Evolutionary conservation across 306 rosid species (phyloP).

Genomic region (Lupinus albus): DNA sequence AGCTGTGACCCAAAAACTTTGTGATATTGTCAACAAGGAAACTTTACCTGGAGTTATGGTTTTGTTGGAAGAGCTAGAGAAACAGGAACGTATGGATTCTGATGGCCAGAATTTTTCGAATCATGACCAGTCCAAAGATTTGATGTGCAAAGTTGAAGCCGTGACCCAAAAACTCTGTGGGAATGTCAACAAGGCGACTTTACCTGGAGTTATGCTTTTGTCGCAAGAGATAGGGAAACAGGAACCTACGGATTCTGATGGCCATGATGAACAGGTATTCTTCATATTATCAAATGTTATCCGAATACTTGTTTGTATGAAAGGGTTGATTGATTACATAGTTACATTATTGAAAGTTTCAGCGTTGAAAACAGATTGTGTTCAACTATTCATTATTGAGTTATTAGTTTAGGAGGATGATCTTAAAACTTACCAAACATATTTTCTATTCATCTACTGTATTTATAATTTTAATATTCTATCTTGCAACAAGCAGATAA

Average conservation of each 20-base stretch:
- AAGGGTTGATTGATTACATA: slow-evolving; percentile 13
- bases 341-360: background rate
- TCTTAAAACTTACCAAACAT: slow-evolving; percentile 18
- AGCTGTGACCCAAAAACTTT: slow-evolving; percentile 26
- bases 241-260: slow-evolving; percentile 31
- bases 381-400: slow-evolving; percentile 7
- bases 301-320: background rate
- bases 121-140: no score
- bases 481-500: slow-evolving; percentile 6
- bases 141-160: no score
- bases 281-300: slow-evolving; percentile 8
- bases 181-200: no score
- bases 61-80: slow-evolving; percentile 35
- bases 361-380: slow-evolving; percentile 17
- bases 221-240: slow-evolving; percentile 32
- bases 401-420: background rate
- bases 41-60: slow-evolving; percentile 30
- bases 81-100: slow-evolving; percentile 28
- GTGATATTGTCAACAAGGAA: slow-evolving; percentile 41
- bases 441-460: background rate
- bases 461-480: slow-evolving; percentile 10
- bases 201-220: slow-evolving; percentile 33
- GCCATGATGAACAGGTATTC: slow-evolving; percentile 60
- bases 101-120: no score
- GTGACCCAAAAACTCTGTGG: no score